Percentiles rank a stretch among this genome's conserved stretches.
These are phyloP conservation scores for Apiotrichum gracile DNA, from an alignment of 1,284 basidiomycete species.

Conservation along the genomic window DNA sequence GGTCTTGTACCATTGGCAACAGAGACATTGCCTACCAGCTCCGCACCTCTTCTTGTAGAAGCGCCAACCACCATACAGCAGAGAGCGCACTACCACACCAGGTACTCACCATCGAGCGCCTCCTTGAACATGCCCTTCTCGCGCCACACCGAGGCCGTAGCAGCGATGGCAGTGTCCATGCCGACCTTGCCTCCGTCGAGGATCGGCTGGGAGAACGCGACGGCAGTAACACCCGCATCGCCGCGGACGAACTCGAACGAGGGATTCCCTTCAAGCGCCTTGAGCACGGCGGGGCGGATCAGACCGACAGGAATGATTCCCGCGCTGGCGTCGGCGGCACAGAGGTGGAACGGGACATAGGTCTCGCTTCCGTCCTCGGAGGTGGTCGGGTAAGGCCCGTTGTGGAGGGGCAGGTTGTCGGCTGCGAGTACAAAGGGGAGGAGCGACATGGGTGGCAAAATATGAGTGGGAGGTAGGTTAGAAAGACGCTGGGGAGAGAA, in stretches of 20 bases:
- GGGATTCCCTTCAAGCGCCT: conserved; percentile 1
- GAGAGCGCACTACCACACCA: too few relatives aligned
- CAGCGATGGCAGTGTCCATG: conserved; percentile 39
- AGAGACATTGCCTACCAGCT: too few relatives aligned
- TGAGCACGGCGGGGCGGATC: conserved; percentile 11
- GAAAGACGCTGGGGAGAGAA: too few relatives aligned
- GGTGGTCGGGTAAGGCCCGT: conserved; percentile 14
- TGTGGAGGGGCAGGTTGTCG: conserved; percentile 55
- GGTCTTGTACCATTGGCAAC: too few relatives aligned
- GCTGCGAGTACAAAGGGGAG: conserved; percentile 58
- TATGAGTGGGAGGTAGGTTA: too few relatives aligned
- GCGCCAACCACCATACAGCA: too few relatives aligned
- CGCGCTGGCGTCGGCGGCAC: neutral
- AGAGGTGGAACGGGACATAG: conserved; percentile 16
- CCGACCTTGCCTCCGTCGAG: conserved; percentile 23
- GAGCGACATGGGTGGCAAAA: conserved; percentile 45
- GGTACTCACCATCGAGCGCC: conserved; percentile 43
- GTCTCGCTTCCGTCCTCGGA: conserved; percentile 8
- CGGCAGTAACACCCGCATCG: conserved; percentile 11
- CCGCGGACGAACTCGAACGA: conserved; percentile 1
- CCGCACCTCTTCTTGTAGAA: too few relatives aligned
- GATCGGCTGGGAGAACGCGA: conserved; percentile 26
- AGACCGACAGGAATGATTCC: conserved; percentile 14
- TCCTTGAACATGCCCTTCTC: conserved; percentile 39
- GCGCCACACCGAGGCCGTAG: conserved; percentile 41